Evolutionary conservation across 441 rosid genomes (phyloP), one percentile per base, ranked within the genome.

Genomic region (Theobroma grandiflorum): DNA sequence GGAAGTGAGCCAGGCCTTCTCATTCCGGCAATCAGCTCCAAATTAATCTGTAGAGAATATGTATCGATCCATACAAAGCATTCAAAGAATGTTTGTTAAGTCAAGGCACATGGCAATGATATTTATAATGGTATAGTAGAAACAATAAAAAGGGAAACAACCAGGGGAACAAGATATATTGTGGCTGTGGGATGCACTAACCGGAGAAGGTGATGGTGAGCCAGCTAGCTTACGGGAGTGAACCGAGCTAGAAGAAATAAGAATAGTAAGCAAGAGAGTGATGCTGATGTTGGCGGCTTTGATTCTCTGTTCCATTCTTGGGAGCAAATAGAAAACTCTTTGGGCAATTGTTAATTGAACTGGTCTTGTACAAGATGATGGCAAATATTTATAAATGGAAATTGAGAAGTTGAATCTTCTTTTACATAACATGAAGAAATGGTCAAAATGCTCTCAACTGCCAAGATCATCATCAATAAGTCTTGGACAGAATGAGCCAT

Each of bases 1-100:
- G 80, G 76, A n/a, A 50, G 38, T 4, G 83, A 81, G 1, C 83
- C 83, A 53, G 76, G 76, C 64, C 47, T 53, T 76, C 75, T 80
- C 52, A 26, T 70, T 16, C 35, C 35, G 4, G n/a, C 20, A n/a
- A 12, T n/a, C 59, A 53, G 1, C 74, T 18, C 65, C 64, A 40
- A 33, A 35, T 40, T 67, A 67, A 52, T 74, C 80, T 77, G 71
- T 2, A 65, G 9, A 61, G 26, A 8, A 69, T 45, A 43, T 26
- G 1, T 26, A 26, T 26, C 31, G 31, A 0, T 43, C n/a, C 3
- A 55, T 38, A 74, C 3, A 42, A 53, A 52, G 18, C 63, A 52
- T 35, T 37, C 33, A 12, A n/a, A 53, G 16, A 52, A 8, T 9
- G 14, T 72, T 6, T 18, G 49, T 65, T 40, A 40, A 40, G n/a